phyloP scores from a whole-genome alignment of 306 rosid genomes.

The Dalbergia cultrata region DNA sequence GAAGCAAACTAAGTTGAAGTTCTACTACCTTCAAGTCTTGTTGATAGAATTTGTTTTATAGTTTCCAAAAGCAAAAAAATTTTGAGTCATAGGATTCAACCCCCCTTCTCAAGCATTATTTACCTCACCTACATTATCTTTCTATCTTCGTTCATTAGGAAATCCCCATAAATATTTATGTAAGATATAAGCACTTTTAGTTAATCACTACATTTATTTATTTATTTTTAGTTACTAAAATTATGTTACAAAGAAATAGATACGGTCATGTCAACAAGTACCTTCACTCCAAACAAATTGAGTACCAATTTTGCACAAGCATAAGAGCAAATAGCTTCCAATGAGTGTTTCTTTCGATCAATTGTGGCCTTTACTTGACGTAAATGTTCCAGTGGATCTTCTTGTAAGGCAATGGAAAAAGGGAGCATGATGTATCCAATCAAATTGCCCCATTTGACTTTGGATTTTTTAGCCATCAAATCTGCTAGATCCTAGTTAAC shows the following conservation, averaged over 20 bases:
- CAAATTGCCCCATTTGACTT: slow-evolving; percentile 69
- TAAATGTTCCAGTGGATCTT: slow-evolving; percentile 65
- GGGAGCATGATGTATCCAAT: slow-evolving; percentile 64
- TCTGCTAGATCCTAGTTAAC: slow-evolving; percentile 64
- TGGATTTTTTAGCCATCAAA: slow-evolving; percentile 71
- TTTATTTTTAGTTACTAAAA: too few species aligned
- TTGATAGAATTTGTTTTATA: too few species aligned
- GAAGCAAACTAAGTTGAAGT: too few species aligned
- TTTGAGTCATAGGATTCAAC: too few species aligned
- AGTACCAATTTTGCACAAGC: slow-evolving; percentile 36
- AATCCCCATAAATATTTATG: too few species aligned
- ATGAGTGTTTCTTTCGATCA: slow-evolving; percentile 69
- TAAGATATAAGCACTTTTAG: too few species aligned
- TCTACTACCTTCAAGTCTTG: too few species aligned
- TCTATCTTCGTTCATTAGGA: too few species aligned
- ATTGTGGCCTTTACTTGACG: slow-evolving; percentile 61
- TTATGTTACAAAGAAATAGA: not conserved
- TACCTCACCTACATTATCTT: too few species aligned
- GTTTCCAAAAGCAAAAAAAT: too few species aligned
- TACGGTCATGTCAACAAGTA: slow-evolving; percentile 1
- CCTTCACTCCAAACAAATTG: slow-evolving; percentile 63
- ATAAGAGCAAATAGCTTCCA: slow-evolving; percentile 58
- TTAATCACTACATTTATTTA: too few species aligned
- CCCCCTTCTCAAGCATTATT: too few species aligned
- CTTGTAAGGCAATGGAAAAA: slow-evolving; percentile 51